A percentile compares a stretch with the other conserved stretches of the same genome.
Evolutionary conservation across 345 rosid species (phyloP).

Genomic region (Psidium friedrichsthalianum): DNA sequence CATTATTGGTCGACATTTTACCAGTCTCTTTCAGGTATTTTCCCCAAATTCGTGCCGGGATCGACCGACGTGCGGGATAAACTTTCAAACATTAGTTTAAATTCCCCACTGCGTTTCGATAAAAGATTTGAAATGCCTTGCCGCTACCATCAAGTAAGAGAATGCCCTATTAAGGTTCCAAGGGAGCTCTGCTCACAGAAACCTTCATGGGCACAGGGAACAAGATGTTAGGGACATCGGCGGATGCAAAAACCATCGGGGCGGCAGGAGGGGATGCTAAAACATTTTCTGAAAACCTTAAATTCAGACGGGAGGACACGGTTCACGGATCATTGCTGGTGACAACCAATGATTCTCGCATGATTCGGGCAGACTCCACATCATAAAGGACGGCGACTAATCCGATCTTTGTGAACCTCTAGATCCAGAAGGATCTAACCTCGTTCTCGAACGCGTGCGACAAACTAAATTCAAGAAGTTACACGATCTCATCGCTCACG

Average conservation of each 20-base stretch:
- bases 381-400: neutral
- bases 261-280: neutral
- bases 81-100: neutral
- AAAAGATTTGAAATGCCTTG: neutral
- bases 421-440: neutral
- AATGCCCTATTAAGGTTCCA: neutral
- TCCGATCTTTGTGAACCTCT: neutral
- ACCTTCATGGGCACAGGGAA: neutral
- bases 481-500: neutral
- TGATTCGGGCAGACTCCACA: neutral
- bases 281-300: neutral
- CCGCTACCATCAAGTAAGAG: neutral
- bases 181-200: neutral
- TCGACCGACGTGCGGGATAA: neutral
- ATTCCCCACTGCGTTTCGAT: neutral
- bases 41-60: neutral
- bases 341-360: neutral
- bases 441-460: neutral
- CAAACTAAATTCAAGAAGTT: neutral
- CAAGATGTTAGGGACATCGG: neutral
- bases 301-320: neutral
- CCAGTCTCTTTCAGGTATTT: neutral
- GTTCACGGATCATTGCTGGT: neutral
- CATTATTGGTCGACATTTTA: neutral
- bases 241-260: neutral